A percentile compares a stretch with the other conserved stretches of the same genome.
These are phyloP conservation scores for Jackrogersella multiformis DNA, from an alignment of 495 filamentous ascomycete species.

Conservation along the genomic window DNA sequence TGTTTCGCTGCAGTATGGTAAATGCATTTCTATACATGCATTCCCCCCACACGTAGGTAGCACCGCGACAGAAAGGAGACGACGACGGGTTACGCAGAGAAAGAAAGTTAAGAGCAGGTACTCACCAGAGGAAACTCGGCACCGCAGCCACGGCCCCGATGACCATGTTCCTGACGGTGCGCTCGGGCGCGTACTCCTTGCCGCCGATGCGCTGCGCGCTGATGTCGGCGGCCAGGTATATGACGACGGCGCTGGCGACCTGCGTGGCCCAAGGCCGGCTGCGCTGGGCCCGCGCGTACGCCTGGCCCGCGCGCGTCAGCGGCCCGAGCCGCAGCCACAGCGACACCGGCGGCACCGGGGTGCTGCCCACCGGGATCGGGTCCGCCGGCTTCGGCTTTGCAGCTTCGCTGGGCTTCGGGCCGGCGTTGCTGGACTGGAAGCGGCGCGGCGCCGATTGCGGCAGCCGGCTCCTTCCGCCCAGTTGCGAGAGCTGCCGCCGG, in stretches of 20 bases:
- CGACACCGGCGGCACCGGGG: conserved; percentile 46
- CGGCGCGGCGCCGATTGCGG: conserved; percentile 29
- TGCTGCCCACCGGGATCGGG: conserved; percentile 21
- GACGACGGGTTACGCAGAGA: background rate
- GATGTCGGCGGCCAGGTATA: conserved; percentile 83
- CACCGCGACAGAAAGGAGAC: background rate
- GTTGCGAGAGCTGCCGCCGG: conserved; percentile 24
- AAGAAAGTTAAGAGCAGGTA: conserved; percentile 1
- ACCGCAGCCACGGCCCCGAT: conserved; percentile 78
- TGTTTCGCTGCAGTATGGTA: background rate
- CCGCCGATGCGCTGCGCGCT: conserved; percentile 74
- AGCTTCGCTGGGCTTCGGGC: conserved; percentile 3
- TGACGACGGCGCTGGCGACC: conserved; percentile 74
- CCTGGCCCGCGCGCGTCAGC: conserved; percentile 68
- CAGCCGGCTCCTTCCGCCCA: conserved; percentile 16
- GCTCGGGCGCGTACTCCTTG: conserved; percentile 70
- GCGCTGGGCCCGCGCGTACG: conserved; percentile 75
- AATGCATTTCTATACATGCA: background rate
- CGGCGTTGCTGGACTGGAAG: conserved; percentile 24
- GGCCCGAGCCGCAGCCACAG: conserved; percentile 65
- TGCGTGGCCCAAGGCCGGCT: conserved; percentile 80
- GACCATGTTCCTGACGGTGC: conserved; percentile 74
- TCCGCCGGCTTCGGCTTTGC: conserved; percentile 20
- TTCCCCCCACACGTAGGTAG: background rate
- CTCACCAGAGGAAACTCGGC: conserved; percentile 82